Percentiles rank a stretch among this genome's conserved stretches.
These are phyloP conservation scores for Inga laurina DNA, from an alignment of 306 rosid genomes.

Conservation along the genomic window DNA sequence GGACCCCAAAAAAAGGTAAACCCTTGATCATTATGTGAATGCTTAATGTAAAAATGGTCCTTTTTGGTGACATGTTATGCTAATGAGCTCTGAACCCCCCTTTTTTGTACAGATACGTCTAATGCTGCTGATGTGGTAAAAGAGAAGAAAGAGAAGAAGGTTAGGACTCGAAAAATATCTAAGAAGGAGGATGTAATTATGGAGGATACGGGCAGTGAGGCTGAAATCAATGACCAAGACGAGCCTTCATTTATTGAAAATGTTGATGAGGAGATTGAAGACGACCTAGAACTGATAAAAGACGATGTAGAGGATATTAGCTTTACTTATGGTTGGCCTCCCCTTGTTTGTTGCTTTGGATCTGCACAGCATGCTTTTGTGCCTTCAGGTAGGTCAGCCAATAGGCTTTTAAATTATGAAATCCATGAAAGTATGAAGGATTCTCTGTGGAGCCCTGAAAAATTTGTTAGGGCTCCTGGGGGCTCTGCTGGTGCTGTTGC, in stretches of 20 bases:
- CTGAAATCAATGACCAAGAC: constrained; percentile 51
- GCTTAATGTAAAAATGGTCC: constrained; percentile 7
- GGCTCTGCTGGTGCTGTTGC: constrained; percentile 85
- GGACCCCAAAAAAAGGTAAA: constrained; percentile 64
- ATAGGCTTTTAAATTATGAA: constrained; percentile 76
- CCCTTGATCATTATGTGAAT: constrained; percentile 16
- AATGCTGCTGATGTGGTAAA: constrained; percentile 54
- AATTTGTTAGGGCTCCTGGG: constrained; percentile 82
- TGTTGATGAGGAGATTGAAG: constrained; percentile 58
- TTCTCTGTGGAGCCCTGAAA: constrained; percentile 78
- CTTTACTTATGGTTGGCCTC: constrained; percentile 86
- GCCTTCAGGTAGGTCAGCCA: constrained; percentile 86
- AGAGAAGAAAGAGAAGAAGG: constrained; percentile 61
- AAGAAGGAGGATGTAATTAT: constrained; percentile 43
- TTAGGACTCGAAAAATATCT: constrained; percentile 54
- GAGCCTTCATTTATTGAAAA: constrained; percentile 49
- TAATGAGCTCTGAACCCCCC: constrained; percentile 33
- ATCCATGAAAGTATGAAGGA: constrained; percentile 78
- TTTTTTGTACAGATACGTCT: constrained; percentile 52
- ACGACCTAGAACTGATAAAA: constrained; percentile 48
- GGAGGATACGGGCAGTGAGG: constrained; percentile 47
- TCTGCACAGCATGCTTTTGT: constrained; percentile 90
- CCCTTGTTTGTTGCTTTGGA: constrained; percentile 97
- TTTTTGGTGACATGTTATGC: constrained; percentile 30
- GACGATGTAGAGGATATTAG: constrained; percentile 84